Base-by-base conservation (phyloP, 139 green algal genomes). In the Astrephomene gubernaculifera region DNA sequence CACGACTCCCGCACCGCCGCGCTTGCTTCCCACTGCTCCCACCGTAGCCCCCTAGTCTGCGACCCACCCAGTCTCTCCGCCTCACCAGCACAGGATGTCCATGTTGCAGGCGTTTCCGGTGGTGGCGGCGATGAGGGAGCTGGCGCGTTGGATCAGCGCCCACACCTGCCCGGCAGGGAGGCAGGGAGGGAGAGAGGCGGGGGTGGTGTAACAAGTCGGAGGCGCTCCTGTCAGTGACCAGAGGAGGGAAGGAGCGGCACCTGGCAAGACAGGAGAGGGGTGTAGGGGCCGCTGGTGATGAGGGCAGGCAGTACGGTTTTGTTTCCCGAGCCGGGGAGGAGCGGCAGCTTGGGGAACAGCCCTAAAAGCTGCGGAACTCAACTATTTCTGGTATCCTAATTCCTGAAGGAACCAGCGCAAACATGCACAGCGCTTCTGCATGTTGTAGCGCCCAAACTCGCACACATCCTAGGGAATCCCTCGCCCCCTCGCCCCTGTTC, bases 51-150 rank as follows among this genome's bases (percentile, higher is more conserved):
- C n/a, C n/a, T n/a, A n/a, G n/a, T n/a, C n/a, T n/a, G n/a, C n/a
- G n/a, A n/a, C n/a, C n/a, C n/a, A n/a, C n/a, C n/a, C n/a, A n/a
- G n/a, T n/a, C n/a, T n/a, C n/a, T n/a, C n/a, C n/a, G n/a, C n/a
- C n/a, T n/a, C 79, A 89, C 92, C 92, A 95, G 10, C 79, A 87
- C 38, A 95, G 79, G 24, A 92, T 87, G 89, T 95, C 92, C 86
- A 93, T 92, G 88, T 94, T 94, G 84, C 81, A 75, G 10, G 35
- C 61, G 79, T 94, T 94, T 36, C 90, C 92, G 21, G 87, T 92
- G 53, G 86, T 85, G 29, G 19, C 43, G 31, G 68, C 1, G 75
- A 94, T 91, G 1, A 91, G 29, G 2, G 14, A 31, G 19, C 54
- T 74, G 4, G 79, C 84, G 25, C 71, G 53, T 9, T 89, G 57